Conservation (phyloP, 345 rosid species). For the Citrus glauca region DNA sequence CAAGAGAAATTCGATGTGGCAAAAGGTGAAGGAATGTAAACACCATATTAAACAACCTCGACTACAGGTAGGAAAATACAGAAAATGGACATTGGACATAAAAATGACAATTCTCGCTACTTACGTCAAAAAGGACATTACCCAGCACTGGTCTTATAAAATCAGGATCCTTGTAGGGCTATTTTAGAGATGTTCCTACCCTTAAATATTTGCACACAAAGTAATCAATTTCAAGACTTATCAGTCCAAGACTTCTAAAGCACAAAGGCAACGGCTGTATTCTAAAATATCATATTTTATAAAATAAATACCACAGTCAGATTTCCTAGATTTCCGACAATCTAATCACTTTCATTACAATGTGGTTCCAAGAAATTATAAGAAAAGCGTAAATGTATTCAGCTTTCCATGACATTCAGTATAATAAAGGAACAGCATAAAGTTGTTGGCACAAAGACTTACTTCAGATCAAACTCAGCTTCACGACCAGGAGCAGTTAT, state of each 20-base stretch:
- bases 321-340: background rate
- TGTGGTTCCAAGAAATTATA: background rate
- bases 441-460: constrained; percentile 6
- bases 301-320: background rate
- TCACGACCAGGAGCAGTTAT: constrained; percentile 69
- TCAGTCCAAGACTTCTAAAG: background rate
- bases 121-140: background rate
- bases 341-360: background rate
- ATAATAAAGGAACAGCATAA: too few species aligned
- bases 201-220: background rate
- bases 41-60: background rate
- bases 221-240: background rate
- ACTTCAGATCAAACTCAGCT: constrained; percentile 79
- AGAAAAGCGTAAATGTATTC: background rate
- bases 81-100: background rate
- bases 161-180: too few species aligned
- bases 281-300: background rate
- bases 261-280: background rate
- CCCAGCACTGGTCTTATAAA: background rate
- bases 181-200: background rate
- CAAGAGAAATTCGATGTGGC: background rate
- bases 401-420: background rate
- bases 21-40: background rate
- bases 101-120: background rate
- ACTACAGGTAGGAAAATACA: background rate